These are phyloP conservation scores for Tuber brumale DNA, from an alignment of 495 filamentous ascomycete genomes.

Conservation along the genomic window DNA sequence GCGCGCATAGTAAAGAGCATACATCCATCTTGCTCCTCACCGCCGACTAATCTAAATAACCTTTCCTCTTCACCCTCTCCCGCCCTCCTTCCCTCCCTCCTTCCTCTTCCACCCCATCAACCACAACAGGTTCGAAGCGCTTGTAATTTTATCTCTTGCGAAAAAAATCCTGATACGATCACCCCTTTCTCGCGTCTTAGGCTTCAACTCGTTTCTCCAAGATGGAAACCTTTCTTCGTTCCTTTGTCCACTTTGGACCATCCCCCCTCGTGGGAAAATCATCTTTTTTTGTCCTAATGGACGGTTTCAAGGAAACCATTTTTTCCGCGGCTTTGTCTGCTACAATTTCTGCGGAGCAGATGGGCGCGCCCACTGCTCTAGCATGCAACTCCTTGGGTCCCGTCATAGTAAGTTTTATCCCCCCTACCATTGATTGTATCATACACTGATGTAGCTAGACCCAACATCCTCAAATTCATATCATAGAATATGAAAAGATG, in stretches of 20 bases:
- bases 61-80: not conserved
- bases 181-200: not conserved
- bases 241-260: not conserved
- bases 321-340: not conserved
- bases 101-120: not conserved
- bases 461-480: not conserved
- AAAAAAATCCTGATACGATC: not conserved
- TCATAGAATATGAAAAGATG: conserved; percentile 4
- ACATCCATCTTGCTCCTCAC: not conserved
- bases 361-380: not conserved
- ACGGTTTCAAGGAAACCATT: not conserved
- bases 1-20: not conserved
- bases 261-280: not conserved
- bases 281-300: not conserved
- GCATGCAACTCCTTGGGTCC: not conserved
- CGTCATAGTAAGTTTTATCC: conserved; percentile 2
- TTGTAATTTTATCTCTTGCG: not conserved
- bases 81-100: not conserved
- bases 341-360: conserved; percentile 4
- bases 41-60: not conserved
- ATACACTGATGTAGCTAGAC: not conserved
- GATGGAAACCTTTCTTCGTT: not conserved
- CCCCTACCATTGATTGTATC: not conserved
- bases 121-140: not conserved
- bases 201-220: not conserved